These are phyloP conservation scores for Gloeostereum incarnatum DNA, from an alignment of 768 basidiomycete species.

Conservation along the genomic window DNA sequence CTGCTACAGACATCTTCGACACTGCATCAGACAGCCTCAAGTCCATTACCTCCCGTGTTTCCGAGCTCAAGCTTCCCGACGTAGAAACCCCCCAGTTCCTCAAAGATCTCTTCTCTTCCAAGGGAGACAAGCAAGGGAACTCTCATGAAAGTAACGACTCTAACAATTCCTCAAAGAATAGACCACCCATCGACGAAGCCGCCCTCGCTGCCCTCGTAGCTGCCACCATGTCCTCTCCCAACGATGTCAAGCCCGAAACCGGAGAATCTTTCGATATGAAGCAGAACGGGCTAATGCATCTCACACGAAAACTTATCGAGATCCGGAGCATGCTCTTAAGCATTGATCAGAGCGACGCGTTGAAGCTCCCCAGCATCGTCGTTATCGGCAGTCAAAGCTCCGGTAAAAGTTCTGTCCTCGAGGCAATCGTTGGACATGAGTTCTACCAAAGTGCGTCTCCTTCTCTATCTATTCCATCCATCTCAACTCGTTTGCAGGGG, in stretches of 20 bases:
- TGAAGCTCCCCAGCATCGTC: slow-evolving; percentile 95
- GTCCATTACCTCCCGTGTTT: slow-evolving; percentile 46
- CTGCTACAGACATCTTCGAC: slow-evolving; percentile 61
- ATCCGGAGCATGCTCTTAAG: slow-evolving; percentile 91
- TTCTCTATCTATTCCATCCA: neutral
- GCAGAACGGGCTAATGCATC: slow-evolving; percentile 83
- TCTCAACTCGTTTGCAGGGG: slow-evolving; percentile 47
- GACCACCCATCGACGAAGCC: slow-evolving; percentile 48
- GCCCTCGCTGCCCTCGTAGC: slow-evolving; percentile 69
- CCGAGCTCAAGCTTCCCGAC: slow-evolving; percentile 47
- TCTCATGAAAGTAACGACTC: slow-evolving; percentile 21
- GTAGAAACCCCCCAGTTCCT: slow-evolving; percentile 58
- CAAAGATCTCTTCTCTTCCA: slow-evolving; percentile 41
- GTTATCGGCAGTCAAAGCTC: slow-evolving; percentile 98
- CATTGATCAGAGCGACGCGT: slow-evolving; percentile 90
- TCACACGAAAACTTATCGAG: slow-evolving; percentile 93
- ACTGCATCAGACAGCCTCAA: slow-evolving; percentile 65
- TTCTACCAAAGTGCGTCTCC: slow-evolving; percentile 89
- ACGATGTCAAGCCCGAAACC: slow-evolving; percentile 38
- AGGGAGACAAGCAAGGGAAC: slow-evolving; percentile 18
- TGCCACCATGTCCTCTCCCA: slow-evolving; percentile 71
- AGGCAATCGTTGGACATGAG: slow-evolving; percentile 96
- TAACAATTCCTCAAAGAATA: slow-evolving; percentile 26
- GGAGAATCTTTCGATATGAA: slow-evolving; percentile 33
- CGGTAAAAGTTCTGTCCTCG: slow-evolving; percentile 95